Conservation (phyloP, 108 stramenopile genomes). For the Fistulifera pelliculosa region DNA sequence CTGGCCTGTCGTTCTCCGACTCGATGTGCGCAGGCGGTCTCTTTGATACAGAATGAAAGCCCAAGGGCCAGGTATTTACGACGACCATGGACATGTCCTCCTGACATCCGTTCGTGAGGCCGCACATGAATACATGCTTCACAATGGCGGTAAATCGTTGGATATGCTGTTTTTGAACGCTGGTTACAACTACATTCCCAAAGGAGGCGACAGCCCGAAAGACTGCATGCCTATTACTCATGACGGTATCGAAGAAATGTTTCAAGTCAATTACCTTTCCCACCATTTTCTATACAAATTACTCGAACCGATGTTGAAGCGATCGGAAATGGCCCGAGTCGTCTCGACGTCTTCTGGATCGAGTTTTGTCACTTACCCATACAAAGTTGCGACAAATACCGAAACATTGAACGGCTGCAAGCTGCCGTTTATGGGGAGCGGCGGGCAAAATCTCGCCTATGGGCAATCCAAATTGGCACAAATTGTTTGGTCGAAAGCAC, state of each 20-base stretch:
- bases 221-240: constrained; percentile 2
- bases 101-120: constrained; percentile 29
- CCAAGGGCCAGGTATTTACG: constrained; percentile 17
- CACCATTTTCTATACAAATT: constrained; percentile 48
- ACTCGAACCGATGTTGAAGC: constrained; percentile 23
- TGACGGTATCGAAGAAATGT: constrained; percentile 41
- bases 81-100: constrained; percentile 37
- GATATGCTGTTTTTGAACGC: constrained; percentile 61
- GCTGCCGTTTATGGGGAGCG: not conserved
- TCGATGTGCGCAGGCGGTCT: constrained; percentile 28
- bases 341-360: constrained; percentile 41
- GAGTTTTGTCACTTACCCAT: constrained; percentile 11
- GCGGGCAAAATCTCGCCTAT: constrained; percentile 14
- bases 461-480: constrained; percentile 50
- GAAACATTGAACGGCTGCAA: constrained; percentile 26
- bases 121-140: constrained; percentile 13
- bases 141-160: constrained; percentile 13
- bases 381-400: constrained; percentile 30
- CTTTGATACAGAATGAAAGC: constrained; percentile 16
- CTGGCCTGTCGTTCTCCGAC: constrained; percentile 36
- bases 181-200: constrained; percentile 16
- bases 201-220: not conserved
- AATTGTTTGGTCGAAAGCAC: constrained; percentile 30
- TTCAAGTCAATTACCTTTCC: constrained; percentile 40
- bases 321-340: constrained; percentile 22